Conservation (phyloP, 805 yeast genomes). For the Wickerhamiella cacticola region DNA sequence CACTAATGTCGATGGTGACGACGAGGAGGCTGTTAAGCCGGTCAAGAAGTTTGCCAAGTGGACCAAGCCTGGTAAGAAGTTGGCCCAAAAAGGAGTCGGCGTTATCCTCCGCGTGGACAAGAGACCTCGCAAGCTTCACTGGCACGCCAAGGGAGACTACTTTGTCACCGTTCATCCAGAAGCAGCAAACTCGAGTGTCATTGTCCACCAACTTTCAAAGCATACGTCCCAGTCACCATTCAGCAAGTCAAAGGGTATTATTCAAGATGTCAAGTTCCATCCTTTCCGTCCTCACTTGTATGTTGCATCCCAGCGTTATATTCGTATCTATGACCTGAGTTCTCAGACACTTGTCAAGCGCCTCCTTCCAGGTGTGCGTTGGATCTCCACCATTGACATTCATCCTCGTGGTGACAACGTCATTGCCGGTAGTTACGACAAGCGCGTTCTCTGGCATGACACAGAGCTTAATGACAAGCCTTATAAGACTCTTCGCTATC, state of each 20-base stretch:
- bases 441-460: slow-evolving; percentile 96
- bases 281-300: slow-evolving; percentile 89
- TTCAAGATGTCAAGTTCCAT: slow-evolving; percentile 94
- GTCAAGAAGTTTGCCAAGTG: slow-evolving; percentile 45
- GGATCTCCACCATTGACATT: slow-evolving; percentile 82
- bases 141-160: slow-evolving; percentile 98
- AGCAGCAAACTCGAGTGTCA: slow-evolving; percentile 72
- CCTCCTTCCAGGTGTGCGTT: slow-evolving; percentile 87
- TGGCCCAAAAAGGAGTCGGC: slow-evolving; percentile 51
- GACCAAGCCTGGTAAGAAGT: slow-evolving; percentile 63
- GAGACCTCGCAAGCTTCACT: slow-evolving; percentile 67
- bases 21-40: slow-evolving; percentile 25
- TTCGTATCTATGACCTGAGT: slow-evolving; percentile 80
- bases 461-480: slow-evolving; percentile 80
- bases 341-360: slow-evolving; percentile 76
- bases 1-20: slow-evolving; percentile 26
- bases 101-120: slow-evolving; percentile 54
- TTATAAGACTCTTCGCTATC: slow-evolving; percentile 89
- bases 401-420: slow-evolving; percentile 96
- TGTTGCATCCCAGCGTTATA: slow-evolving; percentile 87
- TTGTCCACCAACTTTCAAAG: slow-evolving; percentile 88
- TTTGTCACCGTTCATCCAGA: slow-evolving; percentile 96
- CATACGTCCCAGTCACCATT: slow-evolving; percentile 95
- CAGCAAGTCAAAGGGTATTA: slow-evolving; percentile 81
- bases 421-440: slow-evolving; percentile 84